These are phyloP conservation scores for Cryphonectria nitschkei DNA, from an alignment of 2,329 filamentous ascomycete species.

Conservation along the genomic window DNA sequence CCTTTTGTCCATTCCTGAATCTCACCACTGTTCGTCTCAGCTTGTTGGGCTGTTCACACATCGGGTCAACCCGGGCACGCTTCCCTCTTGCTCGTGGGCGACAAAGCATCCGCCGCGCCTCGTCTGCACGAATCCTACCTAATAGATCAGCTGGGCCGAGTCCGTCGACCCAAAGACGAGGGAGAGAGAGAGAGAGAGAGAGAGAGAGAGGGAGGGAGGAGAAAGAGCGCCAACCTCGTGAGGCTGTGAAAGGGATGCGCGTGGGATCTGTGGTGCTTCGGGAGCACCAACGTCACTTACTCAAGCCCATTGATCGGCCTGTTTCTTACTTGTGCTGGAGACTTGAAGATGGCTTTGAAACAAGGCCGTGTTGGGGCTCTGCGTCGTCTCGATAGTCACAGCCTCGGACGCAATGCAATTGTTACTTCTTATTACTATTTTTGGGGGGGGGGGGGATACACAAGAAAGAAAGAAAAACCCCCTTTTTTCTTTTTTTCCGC, in stretches of 20 bases:
- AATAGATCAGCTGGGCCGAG: neutral
- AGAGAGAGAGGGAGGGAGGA: neutral
- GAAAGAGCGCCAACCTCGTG: neutral
- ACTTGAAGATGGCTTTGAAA: neutral
- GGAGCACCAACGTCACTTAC: neutral
- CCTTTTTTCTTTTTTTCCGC: no score
- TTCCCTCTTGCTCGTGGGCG: neutral
- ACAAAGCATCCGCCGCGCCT: neutral
- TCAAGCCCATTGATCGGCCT: neutral
- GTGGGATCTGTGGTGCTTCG: slow-evolving; percentile 12
- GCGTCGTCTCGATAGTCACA: neutral
- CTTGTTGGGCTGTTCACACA: neutral
- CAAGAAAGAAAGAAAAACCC: no score
- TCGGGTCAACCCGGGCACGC: neutral
- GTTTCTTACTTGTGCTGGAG: neutral
- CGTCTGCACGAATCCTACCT: neutral
- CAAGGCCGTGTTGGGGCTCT: neutral
- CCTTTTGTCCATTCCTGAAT: neutral
- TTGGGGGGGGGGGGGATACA: no score
- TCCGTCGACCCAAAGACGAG: neutral
- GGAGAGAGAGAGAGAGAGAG: neutral
- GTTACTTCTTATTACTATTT: neutral
- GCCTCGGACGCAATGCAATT: neutral
- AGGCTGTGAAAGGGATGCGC: neutral
- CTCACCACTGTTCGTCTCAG: neutral